Conservation (phyloP, 148 eudicot species). For the Pouteria glomerata region DNA sequence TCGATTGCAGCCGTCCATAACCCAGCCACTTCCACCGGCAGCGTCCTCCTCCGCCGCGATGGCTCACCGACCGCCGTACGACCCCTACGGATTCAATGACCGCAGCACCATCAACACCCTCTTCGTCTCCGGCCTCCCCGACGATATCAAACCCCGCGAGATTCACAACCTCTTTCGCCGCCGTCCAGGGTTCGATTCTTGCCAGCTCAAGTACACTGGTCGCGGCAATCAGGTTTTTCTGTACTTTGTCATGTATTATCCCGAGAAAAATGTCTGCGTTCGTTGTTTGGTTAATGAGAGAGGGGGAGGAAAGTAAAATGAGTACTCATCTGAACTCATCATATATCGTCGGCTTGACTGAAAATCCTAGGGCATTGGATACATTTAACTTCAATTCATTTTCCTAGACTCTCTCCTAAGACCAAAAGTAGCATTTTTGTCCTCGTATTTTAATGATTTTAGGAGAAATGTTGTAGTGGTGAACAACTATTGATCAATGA, state of each 20-base stretch:
- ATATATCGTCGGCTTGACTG: too few species aligned
- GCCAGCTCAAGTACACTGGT: conserved; percentile 80
- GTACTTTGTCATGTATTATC: neutral
- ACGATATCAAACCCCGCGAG: conserved; percentile 79
- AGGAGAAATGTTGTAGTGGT: too few species aligned
- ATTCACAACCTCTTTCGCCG: conserved; percentile 88
- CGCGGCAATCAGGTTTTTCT: conserved; percentile 51
- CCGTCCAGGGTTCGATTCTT: conserved; percentile 60
- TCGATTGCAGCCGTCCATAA: neutral
- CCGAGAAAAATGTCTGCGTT: too few species aligned
- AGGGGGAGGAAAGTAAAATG: too few species aligned
- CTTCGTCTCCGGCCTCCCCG: conserved; percentile 89
- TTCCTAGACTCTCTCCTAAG: too few species aligned
- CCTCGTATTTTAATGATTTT: too few species aligned
- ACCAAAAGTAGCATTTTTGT: too few species aligned
- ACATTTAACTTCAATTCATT: too few species aligned
- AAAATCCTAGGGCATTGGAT: too few species aligned
- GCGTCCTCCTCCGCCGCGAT: neutral
- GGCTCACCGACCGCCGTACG: conserved; percentile 22
- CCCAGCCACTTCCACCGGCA: neutral
- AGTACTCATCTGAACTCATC: too few species aligned
- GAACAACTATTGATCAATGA: too few species aligned
- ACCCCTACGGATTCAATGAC: conserved; percentile 28
- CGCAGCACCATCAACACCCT: conserved; percentile 63
- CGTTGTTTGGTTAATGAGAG: too few species aligned